phyloP scores from a whole-genome alignment of 108 stramenopile genomes.

The Cylindrotheca closterium region DNA sequence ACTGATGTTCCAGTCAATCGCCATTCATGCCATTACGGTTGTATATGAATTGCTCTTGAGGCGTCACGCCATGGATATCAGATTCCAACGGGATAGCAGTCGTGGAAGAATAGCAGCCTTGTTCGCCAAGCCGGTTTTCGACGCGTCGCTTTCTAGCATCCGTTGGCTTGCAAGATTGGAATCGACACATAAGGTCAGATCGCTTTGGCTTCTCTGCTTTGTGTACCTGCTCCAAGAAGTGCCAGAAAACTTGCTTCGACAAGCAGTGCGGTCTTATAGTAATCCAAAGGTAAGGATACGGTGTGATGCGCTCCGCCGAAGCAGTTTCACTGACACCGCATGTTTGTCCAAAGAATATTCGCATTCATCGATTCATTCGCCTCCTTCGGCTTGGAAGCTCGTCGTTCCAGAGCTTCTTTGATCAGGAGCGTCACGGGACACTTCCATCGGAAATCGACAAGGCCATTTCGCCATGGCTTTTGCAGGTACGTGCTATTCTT shows the following conservation, averaged over 20 bases:
- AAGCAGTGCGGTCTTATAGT: slow-evolving; percentile 56
- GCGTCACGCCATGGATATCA: slow-evolving; percentile 75
- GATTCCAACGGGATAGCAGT: slow-evolving; percentile 65
- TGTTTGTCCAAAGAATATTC: slow-evolving; percentile 14
- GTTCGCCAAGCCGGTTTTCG: slow-evolving; percentile 50
- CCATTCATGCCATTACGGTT: slow-evolving; percentile 65
- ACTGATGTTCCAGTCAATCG: slow-evolving; percentile 75
- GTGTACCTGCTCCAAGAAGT: slow-evolving; percentile 83
- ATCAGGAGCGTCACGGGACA: slow-evolving; percentile 32
- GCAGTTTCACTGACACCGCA: too few relatives aligned
- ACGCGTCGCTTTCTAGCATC: slow-evolving; percentile 51
- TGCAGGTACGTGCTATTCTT: slow-evolving; percentile 17
- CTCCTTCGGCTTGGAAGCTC: slow-evolving; percentile 62
- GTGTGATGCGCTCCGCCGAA: background rate
- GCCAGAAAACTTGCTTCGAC: slow-evolving; percentile 69
- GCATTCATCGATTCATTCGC: slow-evolving; percentile 63
- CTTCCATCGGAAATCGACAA: slow-evolving; percentile 34
- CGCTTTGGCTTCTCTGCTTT: slow-evolving; percentile 69
- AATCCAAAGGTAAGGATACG: slow-evolving; percentile 25
- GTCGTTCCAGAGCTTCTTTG: slow-evolving; percentile 74
- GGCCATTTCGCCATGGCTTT: slow-evolving; percentile 62
- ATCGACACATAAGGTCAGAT: slow-evolving; percentile 72
- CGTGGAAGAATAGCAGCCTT: slow-evolving; percentile 71
- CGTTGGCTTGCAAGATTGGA: slow-evolving; percentile 72
- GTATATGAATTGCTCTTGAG: slow-evolving; percentile 76